Evolutionary conservation across 129 eudicot genomes (phyloP).

Genomic region (Smallanthus sonchifolius): DNA sequence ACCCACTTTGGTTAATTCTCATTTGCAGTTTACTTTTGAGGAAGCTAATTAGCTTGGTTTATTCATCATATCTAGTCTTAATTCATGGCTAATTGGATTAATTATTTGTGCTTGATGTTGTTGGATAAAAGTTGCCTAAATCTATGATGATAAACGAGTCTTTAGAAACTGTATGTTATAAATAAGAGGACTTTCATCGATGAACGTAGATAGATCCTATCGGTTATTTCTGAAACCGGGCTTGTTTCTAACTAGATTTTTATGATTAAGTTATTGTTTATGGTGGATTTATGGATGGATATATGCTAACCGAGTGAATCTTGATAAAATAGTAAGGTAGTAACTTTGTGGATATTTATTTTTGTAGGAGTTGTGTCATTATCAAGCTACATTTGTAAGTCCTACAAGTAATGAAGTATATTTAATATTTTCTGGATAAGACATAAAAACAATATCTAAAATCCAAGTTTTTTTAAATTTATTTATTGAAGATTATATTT

Average conservation of each 20-base stretch:
- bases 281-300: too few relatives aligned
- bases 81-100: slow-evolving; percentile 26
- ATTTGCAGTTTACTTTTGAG: slow-evolving; percentile 48
- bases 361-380: slow-evolving; percentile 19
- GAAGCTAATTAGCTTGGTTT: slow-evolving; percentile 25
- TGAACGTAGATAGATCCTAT: too few relatives aligned
- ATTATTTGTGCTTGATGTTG: slow-evolving; percentile 29
- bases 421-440: slow-evolving; percentile 4
- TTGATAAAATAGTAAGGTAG: background rate
- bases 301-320: slow-evolving; percentile 12
- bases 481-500: too few relatives aligned
- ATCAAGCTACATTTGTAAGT: slow-evolving; percentile 34
- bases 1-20: slow-evolving; percentile 38
- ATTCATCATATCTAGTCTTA: slow-evolving; percentile 22
- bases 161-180: background rate
- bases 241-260: slow-evolving; percentile 11
- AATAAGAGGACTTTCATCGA: background rate
- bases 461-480: background rate
- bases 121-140: too few relatives aligned
- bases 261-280: too few relatives aligned
- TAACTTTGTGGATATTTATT: background rate
- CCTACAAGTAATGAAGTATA: slow-evolving; percentile 16
- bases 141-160: too few relatives aligned
- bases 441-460: background rate
- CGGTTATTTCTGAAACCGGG: background rate